phyloP scores from a whole-genome alignment of 2,329 filamentous ascomycete genomes.

The Apiospora koreana region DNA sequence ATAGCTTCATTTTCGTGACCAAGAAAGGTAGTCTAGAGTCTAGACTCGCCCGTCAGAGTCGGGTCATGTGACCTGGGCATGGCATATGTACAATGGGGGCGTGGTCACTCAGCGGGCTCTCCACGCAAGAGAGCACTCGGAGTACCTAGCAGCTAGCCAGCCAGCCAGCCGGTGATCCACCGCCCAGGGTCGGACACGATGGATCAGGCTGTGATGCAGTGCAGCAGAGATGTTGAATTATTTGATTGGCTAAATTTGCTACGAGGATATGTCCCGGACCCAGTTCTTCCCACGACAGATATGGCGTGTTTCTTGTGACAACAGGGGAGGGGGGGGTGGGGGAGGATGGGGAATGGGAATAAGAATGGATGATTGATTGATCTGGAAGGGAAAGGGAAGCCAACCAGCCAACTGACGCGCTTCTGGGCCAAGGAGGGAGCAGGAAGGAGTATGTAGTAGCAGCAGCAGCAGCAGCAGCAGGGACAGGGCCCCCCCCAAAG shows the following conservation, averaged over 20 bases:
- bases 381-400: not conserved
- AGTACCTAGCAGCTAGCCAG: too few species aligned
- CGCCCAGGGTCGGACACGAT: not conserved
- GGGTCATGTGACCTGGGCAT: not conserved
- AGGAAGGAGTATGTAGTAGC: too few species aligned
- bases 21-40: slow-evolving; percentile 2
- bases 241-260: slow-evolving; percentile 5
- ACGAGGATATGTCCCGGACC: not conserved
- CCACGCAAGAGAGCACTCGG: not conserved
- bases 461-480: too few species aligned
- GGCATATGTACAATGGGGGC: not conserved
- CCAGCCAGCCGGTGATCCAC: not conserved
- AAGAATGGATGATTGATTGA: not conserved
- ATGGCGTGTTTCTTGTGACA: not conserved
- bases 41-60: not conserved
- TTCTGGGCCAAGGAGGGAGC: not conserved
- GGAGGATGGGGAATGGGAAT: not conserved
- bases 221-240: not conserved
- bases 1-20: slow-evolving; percentile 18
- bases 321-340: too few species aligned
- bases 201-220: not conserved
- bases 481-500: too few species aligned
- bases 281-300: not conserved
- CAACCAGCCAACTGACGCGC: too few species aligned
- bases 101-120: not conserved